phyloP scores from a whole-genome alignment of 83 land plant species.

The Thuja plicata region DNA sequence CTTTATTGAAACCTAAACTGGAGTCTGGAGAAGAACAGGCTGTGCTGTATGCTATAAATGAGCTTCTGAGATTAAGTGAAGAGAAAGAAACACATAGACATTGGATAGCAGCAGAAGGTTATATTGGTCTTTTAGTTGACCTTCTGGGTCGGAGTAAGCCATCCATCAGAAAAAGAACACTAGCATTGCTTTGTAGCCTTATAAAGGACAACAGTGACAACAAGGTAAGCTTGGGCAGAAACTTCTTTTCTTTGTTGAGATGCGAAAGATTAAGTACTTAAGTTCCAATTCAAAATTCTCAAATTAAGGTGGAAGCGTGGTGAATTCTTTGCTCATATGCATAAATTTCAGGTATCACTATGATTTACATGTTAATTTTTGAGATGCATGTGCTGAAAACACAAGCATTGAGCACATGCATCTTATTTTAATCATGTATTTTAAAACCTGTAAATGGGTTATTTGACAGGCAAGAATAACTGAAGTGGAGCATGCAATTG shows the following conservation, averaged over 20 bases:
- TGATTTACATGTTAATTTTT: background rate
- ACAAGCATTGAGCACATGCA: background rate
- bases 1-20: constrained; percentile 37
- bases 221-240: constrained; percentile 40
- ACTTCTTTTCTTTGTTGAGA: background rate
- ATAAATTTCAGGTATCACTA: background rate
- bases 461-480: constrained; percentile 49
- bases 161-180: constrained; percentile 41
- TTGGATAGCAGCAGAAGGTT: constrained; percentile 65
- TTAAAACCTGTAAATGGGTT: background rate
- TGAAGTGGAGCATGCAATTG: constrained; percentile 49
- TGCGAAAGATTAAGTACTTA: background rate
- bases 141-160: constrained; percentile 35
- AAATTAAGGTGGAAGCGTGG: background rate
- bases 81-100: constrained; percentile 49
- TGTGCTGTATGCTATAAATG: constrained; percentile 35
- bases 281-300: background rate
- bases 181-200: constrained; percentile 50
- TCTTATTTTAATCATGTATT: background rate
- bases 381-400: background rate
- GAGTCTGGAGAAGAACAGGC: constrained; percentile 38
- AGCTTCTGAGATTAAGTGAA: constrained; percentile 46
- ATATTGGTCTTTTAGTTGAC: constrained; percentile 42
- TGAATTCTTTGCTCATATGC: background rate
- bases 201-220: constrained; percentile 47